Percentiles rank a stretch among this genome's conserved stretches.
These are phyloP conservation scores for Cladorrhinum sp. DNA, from an alignment of 2,329 filamentous ascomycete species.

Conservation along the genomic window DNA sequence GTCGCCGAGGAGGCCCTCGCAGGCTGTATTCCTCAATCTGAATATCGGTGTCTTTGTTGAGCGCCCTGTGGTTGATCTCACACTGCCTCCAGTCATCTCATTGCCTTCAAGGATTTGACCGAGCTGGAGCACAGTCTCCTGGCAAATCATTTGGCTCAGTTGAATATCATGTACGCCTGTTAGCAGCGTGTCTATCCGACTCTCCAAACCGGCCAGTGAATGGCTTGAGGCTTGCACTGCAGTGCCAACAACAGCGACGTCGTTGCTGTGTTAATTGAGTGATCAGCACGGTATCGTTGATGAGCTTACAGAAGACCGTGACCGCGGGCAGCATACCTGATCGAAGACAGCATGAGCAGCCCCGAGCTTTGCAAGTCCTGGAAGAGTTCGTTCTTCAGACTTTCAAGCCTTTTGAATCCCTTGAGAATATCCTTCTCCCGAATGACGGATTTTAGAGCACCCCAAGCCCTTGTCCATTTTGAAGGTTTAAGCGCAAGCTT, in stretches of 20 bases:
- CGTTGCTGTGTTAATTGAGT: too few relatives aligned
- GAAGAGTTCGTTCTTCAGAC: conserved; percentile 5
- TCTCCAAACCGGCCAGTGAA: not conserved
- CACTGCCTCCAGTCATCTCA: too few relatives aligned
- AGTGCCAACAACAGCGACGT: too few relatives aligned
- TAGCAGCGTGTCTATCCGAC: not conserved
- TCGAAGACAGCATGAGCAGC: not conserved
- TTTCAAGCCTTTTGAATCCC: conserved; percentile 2
- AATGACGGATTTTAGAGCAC: conserved; percentile 3
- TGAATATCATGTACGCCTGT: not conserved
- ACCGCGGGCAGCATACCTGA: not conserved
- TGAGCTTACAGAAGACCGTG: not conserved
- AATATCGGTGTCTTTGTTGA: too few relatives aligned
- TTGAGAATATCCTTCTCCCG: conserved; percentile 4
- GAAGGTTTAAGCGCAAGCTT: not conserved
- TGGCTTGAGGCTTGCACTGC: not conserved
- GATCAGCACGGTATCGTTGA: too few relatives aligned
- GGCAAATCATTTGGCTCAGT: not conserved
- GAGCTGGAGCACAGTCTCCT: too few relatives aligned
- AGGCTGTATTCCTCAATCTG: too few relatives aligned
- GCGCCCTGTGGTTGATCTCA: too few relatives aligned
- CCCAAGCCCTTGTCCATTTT: not conserved
- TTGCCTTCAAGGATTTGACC: too few relatives aligned
- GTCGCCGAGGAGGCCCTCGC: too few relatives aligned
- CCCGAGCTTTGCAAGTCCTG: conserved; percentile 1